Base-by-base conservation (phyloP, 2,329 filamentous ascomycete species). In the Scytalidium lignicola region DNA sequence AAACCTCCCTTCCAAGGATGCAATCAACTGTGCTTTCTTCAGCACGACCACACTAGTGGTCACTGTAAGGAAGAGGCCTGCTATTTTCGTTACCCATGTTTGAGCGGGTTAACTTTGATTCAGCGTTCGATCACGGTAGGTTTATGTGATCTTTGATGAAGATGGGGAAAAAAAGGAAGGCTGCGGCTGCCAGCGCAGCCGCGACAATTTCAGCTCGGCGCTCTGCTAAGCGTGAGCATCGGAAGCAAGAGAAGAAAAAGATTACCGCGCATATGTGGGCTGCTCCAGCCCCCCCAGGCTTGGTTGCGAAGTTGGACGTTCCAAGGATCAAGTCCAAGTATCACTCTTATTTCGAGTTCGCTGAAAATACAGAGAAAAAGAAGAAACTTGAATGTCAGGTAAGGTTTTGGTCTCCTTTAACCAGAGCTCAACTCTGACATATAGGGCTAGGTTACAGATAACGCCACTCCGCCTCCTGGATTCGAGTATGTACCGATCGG, bases 381-480 rank as follows among this genome's bases (percentile, higher is more conserved):
- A 79, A 79, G 67, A 84, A 80, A 60, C 72, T 85, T 45, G 80
- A 85, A 60, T 75, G 76, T 54, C 58, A 82, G 78, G 82, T 83
- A 76, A 47, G 52, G 49, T 48, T 43, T 18, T 22, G n/a, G 23
- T 19, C 21, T 41, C 28, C 20, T 29, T 10, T n/a, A n/a, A n/a
- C n/a, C n/a, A n/a, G 5, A 18, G 32, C 41, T 21, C 15, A n/a
- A 47, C 43, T 18, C 32, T 55, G 37, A 56, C 32, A 48, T 44
- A 44, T 41, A n/a, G 37, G 22, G 44, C 43, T 58, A 85, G 80
- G 70, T 78, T 50, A 82, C 78, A 18, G 72, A 70, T 54, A 60
- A 74, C 37, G 67, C 64, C 45, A 65, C 66, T 1, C 79, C 82
- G 13, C 80, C 80, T 10, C 78, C 80, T 1, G 80, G 80, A 41